Conservation (phyloP, 305 asterid species). For the Coffea humblotiana region DNA sequence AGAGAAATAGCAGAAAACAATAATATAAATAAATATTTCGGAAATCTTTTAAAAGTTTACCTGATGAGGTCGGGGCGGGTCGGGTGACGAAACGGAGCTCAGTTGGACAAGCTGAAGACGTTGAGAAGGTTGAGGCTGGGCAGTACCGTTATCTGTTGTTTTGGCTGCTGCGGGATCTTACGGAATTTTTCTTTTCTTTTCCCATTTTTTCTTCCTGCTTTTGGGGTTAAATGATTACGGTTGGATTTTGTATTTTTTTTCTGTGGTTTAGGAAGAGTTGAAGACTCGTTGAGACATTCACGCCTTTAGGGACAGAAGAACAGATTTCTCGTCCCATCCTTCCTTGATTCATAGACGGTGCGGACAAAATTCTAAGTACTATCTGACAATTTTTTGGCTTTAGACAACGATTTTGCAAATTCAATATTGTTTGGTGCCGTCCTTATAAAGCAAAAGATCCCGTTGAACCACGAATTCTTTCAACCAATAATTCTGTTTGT, state of each 20-base stretch:
- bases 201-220: not conserved
- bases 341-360: too few relatives aligned
- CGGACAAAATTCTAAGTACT: too few relatives aligned
- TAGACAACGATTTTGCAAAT: too few relatives aligned
- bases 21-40: not conserved
- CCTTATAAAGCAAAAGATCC: too few relatives aligned
- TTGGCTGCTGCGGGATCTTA: not conserved
- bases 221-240: not conserved
- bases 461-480: too few relatives aligned
- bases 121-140: not conserved
- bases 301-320: not conserved
- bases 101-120: constrained; percentile 1
- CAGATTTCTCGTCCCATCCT: too few relatives aligned
- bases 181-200: not conserved
- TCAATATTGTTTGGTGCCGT: too few relatives aligned
- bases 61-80: constrained; percentile 9
- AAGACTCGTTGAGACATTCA: not conserved
- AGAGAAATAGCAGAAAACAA: not conserved
- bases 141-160: not conserved
- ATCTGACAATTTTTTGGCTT: too few relatives aligned
- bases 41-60: not conserved
- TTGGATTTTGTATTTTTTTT: not conserved
- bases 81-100: constrained; percentile 12
- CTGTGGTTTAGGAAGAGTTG: not conserved
- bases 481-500: too few relatives aligned